phyloP scores from a whole-genome alignment of 2,329 filamentous ascomycete species.

The Fusarium phyllophilum region DNA sequence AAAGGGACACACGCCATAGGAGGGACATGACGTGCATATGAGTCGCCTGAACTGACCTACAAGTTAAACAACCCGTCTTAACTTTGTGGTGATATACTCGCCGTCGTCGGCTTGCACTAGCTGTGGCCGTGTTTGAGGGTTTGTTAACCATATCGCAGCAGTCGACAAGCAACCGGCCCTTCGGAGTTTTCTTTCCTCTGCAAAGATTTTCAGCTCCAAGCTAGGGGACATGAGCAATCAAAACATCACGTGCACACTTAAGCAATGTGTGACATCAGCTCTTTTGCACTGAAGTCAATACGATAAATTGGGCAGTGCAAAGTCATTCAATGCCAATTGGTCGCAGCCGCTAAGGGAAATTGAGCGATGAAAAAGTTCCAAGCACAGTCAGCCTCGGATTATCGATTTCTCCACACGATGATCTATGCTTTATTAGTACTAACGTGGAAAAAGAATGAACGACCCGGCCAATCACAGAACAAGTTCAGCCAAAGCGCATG shows the following conservation, averaged over 20 bases:
- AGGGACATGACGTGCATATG: neutral
- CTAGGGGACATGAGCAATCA: neutral
- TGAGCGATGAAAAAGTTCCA: neutral
- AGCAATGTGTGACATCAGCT: neutral
- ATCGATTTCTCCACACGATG: neutral
- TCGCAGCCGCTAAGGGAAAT: neutral
- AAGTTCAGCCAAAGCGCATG: rapidly evolving
- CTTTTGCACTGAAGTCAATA: neutral
- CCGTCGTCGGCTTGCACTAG: too few relatives aligned
- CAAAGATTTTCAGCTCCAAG: neutral
- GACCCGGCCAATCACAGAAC: neutral
- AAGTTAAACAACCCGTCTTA: neutral
- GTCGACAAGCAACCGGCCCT: neutral
- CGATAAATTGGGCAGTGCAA: neutral
- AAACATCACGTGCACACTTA: neutral
- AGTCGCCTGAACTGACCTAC: neutral
- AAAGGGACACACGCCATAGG: too few relatives aligned
- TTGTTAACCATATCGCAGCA: neutral
- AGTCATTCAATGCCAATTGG: neutral
- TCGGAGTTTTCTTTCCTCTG: neutral
- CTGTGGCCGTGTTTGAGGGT: rapidly evolving
- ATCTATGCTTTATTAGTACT: neutral
- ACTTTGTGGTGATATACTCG: neutral
- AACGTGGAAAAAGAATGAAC: neutral
- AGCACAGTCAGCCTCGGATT: neutral